Evolutionary conservation across 257 asterid species (phyloP).

Genomic region (Paulownia fortunei): DNA sequence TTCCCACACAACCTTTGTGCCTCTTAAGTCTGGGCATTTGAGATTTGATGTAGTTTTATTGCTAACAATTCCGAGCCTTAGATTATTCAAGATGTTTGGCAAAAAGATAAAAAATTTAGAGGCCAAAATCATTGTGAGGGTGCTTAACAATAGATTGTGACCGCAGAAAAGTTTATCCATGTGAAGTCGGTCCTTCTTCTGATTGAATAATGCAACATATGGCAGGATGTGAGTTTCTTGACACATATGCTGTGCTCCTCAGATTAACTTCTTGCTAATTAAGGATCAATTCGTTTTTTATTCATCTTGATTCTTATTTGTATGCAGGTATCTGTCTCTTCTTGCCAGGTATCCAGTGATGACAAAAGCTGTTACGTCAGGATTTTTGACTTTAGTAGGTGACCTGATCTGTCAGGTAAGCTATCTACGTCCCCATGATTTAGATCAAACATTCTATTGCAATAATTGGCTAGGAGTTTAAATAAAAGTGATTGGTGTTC

Average conservation of each 20-base stretch:
- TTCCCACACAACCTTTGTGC: not conserved
- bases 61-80: not conserved
- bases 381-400: slow-evolving; percentile 66
- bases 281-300: not conserved
- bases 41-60: not conserved
- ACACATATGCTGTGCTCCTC: not conserved
- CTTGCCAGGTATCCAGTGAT: slow-evolving; percentile 74
- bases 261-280: not conserved
- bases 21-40: not conserved
- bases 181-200: not conserved
- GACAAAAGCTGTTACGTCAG: slow-evolving; percentile 85
- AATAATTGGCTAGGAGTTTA: not conserved
- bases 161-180: not conserved
- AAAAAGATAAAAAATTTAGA: not conserved
- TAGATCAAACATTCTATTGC: slow-evolving; percentile 3
- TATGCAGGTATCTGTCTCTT: slow-evolving; percentile 72
- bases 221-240: not conserved
- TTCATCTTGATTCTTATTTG: slow-evolving; percentile 19
- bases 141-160: not conserved
- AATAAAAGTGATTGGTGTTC: not conserved
- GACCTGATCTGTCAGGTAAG: slow-evolving; percentile 82
- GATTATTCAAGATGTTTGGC: not conserved
- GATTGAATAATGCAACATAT: not conserved
- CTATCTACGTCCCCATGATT: not conserved
- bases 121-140: not conserved